Evolutionary conservation across 305 asterid genomes (phyloP).

Genomic region (Rubia tinctorum): DNA sequence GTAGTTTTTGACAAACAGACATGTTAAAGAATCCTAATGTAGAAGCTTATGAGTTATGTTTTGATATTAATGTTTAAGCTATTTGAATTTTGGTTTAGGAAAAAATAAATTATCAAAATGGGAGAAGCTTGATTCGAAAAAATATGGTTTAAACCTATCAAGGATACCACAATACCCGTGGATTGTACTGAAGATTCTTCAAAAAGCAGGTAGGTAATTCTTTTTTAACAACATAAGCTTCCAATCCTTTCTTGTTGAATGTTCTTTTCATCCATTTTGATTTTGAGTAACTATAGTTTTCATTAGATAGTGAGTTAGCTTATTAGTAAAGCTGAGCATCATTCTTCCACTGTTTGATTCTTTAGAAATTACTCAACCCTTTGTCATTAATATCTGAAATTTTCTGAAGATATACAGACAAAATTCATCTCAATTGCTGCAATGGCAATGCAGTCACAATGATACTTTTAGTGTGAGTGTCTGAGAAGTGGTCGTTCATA

Average conservation of each 20-base stretch:
- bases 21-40: neutral
- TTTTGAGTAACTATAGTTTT: neutral
- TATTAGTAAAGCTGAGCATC: neutral
- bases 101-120: constrained; percentile 49
- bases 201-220: constrained; percentile 52
- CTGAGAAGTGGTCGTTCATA: neutral
- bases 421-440: too few relatives aligned
- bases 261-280: neutral
- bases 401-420: neutral
- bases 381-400: neutral
- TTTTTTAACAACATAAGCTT: neutral
- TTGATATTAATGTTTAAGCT: neutral
- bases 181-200: constrained; percentile 53
- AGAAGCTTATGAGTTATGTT: neutral
- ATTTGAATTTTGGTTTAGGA: constrained; percentile 27
- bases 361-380: neutral
- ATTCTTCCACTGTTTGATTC: neutral
- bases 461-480: too few relatives aligned
- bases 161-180: constrained; percentile 48
- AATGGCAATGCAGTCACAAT: too few relatives aligned
- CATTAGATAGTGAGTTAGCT: neutral
- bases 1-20: too few relatives aligned
- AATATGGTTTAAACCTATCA: constrained; percentile 50
- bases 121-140: constrained; percentile 62
- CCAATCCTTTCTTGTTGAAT: neutral